Conservation (phyloP, 805 yeast genomes). For the Candida ovalis region DNA sequence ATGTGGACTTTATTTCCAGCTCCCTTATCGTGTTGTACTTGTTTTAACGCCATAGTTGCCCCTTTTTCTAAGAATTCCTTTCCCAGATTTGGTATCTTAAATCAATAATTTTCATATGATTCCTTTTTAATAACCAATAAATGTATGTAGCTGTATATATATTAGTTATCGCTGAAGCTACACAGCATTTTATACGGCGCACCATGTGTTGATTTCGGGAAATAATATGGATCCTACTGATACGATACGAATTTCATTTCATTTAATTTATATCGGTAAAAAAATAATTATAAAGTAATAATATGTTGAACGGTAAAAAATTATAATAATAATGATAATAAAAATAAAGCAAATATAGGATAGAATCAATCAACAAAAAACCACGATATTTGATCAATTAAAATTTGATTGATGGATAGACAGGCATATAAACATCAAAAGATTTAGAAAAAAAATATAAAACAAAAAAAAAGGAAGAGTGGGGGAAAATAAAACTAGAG, state of each 20-base stretch:
- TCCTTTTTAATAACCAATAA: too few species aligned
- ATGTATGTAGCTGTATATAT: too few species aligned
- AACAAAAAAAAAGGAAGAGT: constrained; percentile 3
- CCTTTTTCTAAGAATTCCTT: too few species aligned
- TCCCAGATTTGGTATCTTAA: too few species aligned
- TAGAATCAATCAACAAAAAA: background rate
- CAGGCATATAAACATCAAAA: background rate
- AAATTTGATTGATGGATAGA: background rate
- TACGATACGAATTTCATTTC: background rate
- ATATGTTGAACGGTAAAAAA: background rate
- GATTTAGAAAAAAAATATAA: background rate
- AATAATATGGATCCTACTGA: too few species aligned
- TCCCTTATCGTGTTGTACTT: too few species aligned
- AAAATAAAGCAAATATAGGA: background rate
- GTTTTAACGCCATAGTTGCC: too few species aligned
- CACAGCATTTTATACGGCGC: too few species aligned
- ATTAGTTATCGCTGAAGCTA: too few species aligned
- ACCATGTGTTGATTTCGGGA: too few species aligned
- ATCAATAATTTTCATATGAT: too few species aligned
- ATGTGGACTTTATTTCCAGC: too few species aligned
- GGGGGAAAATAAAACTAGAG: background rate
- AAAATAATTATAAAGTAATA: background rate
- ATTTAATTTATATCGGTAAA: background rate
- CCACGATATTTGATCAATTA: background rate
- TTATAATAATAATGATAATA: background rate